Conservation (phyloP, 495 filamentous ascomycete genomes). For the Pyrenula aspistea region DNA sequence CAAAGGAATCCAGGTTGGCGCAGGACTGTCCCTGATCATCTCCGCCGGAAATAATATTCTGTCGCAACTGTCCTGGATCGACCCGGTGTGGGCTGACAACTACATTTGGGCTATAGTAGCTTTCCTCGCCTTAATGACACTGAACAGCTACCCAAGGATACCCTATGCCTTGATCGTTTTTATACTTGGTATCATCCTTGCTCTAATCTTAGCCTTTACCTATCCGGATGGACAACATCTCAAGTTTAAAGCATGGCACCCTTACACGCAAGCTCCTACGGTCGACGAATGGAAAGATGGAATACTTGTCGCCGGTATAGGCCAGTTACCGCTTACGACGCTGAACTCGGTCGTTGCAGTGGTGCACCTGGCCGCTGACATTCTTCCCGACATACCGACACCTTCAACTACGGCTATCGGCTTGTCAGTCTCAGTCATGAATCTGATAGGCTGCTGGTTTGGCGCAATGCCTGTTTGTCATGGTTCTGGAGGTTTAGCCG, state of each 20-base stretch:
- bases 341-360: slow-evolving; percentile 88
- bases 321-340: slow-evolving; percentile 79
- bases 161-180: slow-evolving; percentile 71
- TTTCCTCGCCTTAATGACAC: slow-evolving; percentile 56
- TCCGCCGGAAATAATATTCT: slow-evolving; percentile 57
- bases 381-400: slow-evolving; percentile 53
- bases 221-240: slow-evolving; percentile 14
- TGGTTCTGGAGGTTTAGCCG: slow-evolving; percentile 81
- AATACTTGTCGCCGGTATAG: slow-evolving; percentile 50
- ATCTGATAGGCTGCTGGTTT: slow-evolving; percentile 77
- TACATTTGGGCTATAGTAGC: slow-evolving; percentile 56
- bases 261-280: slow-evolving; percentile 27
- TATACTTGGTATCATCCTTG: slow-evolving; percentile 46
- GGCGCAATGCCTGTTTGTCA: slow-evolving; percentile 95
- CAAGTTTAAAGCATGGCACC: slow-evolving; percentile 37
- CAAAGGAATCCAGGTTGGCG: slow-evolving; percentile 89
- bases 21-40: slow-evolving; percentile 67
- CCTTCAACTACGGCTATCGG: slow-evolving; percentile 65
- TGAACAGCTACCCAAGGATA: slow-evolving; percentile 42
- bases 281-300: slow-evolving; percentile 33
- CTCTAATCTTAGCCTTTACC: slow-evolving; percentile 28
- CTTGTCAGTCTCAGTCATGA: slow-evolving; percentile 70
- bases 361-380: slow-evolving; percentile 56
- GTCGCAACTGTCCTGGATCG: slow-evolving; percentile 41
- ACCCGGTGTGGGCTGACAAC: slow-evolving; percentile 57